Evolutionary conservation across 331 rosid genomes (phyloP).

Genomic region (Dryas integrifolia): DNA sequence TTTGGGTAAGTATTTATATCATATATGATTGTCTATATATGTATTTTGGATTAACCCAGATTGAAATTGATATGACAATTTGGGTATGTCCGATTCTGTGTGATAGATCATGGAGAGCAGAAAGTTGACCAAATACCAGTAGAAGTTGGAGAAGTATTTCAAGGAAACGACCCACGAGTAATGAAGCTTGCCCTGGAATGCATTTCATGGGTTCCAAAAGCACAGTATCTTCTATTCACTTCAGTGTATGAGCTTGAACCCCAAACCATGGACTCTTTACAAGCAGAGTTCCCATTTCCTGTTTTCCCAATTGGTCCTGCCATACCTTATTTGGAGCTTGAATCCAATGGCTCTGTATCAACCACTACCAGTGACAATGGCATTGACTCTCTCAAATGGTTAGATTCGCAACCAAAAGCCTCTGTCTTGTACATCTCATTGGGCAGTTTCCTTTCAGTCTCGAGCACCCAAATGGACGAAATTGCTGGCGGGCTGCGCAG

Average conservation of each 20-base stretch:
- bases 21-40: not conserved
- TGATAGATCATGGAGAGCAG: constrained; percentile 23
- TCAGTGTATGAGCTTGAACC: constrained; percentile 53
- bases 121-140: constrained; percentile 33
- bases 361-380: constrained; percentile 12
- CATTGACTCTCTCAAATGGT: constrained; percentile 34
- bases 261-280: constrained; percentile 35
- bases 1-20: constrained; percentile 27
- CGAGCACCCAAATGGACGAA: constrained; percentile 41
- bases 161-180: constrained; percentile 24
- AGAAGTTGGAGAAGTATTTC: constrained; percentile 37
- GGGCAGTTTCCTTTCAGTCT: constrained; percentile 45
- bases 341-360: not conserved
- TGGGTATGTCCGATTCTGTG: not conserved
- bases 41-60: not conserved
- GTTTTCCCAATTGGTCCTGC: constrained; percentile 59
- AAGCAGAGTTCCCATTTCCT: constrained; percentile 37
- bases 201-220: constrained; percentile 38
- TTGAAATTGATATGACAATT: not conserved
- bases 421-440: constrained; percentile 48
- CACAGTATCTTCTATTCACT: constrained; percentile 45
- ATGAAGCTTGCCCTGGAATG: constrained; percentile 43
- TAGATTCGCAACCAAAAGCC: constrained; percentile 37
- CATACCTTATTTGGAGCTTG: constrained; percentile 44
- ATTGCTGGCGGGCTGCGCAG: constrained; percentile 31